Evolutionary conservation across 352 stramenopile species (phyloP).

Genomic region (Phytopythium mirpurense): DNA sequence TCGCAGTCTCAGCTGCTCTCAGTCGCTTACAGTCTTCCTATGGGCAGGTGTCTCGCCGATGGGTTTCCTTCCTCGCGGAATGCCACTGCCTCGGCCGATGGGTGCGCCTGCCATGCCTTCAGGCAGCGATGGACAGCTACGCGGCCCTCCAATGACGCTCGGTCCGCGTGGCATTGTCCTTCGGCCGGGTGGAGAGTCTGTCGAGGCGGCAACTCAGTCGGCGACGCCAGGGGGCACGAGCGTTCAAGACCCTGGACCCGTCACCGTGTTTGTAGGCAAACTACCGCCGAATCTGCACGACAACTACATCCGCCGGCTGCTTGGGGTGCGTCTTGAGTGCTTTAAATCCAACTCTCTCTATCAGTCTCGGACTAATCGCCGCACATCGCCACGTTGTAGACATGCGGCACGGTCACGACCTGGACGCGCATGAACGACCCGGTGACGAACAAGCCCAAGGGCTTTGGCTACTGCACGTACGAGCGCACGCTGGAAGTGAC

Average conservation of each 20-base stretch:
- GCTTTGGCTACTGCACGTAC: slow-evolving; percentile 47
- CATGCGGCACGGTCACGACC: slow-evolving; percentile 32
- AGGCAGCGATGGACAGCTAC: not conserved
- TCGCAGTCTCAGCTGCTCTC: not conserved
- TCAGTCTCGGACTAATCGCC: not conserved
- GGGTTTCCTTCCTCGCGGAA: not conserved
- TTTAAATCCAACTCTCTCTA: not conserved
- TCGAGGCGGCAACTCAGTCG: not conserved
- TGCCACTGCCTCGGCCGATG: not conserved
- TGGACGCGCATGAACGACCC: slow-evolving; percentile 47
- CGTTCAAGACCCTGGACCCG: slow-evolving; percentile 19
- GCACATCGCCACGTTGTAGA: slow-evolving; percentile 8
- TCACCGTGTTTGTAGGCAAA: slow-evolving; percentile 51
- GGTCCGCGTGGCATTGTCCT: not conserved
- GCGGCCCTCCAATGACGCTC: not conserved
- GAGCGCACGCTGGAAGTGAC: slow-evolving; percentile 23
- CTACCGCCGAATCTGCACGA: slow-evolving; percentile 47
- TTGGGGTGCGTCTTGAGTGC: slow-evolving; percentile 21
- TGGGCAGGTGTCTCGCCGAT: not conserved
- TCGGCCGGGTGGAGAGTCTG: not conserved
- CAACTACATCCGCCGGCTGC: slow-evolving; percentile 45
- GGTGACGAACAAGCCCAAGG: slow-evolving; percentile 32
- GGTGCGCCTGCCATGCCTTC: not conserved
- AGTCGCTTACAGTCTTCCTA: not conserved
- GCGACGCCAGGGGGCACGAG: not conserved